These are phyloP conservation scores for Aspergillus calidoustus DNA, from an alignment of 2,329 filamentous ascomycete genomes.

Conservation along the genomic window DNA sequence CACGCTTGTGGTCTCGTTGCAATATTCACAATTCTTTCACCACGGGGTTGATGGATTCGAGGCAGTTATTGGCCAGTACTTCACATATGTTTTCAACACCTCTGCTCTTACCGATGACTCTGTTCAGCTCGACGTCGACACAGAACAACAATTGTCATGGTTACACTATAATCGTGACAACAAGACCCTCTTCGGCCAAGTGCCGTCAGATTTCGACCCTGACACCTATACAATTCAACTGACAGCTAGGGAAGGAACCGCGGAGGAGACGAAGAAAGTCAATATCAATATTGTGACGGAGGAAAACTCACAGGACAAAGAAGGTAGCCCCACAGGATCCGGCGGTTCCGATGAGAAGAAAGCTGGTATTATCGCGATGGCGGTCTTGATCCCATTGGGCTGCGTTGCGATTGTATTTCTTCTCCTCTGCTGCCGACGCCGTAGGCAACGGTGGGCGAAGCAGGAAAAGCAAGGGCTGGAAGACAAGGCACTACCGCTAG, in stretches of 20 bases:
- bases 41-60: constrained; percentile 51
- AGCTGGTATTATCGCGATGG: constrained; percentile 43
- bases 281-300: constrained; percentile 42
- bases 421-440: constrained; percentile 42
- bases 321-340: constrained; percentile 26
- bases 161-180: constrained; percentile 54
- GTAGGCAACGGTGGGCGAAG: constrained; percentile 31
- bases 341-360: constrained; percentile 32
- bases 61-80: constrained; percentile 54
- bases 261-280: constrained; percentile 50
- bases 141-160: constrained; percentile 52
- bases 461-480: constrained; percentile 28
- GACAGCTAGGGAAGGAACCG: constrained; percentile 46
- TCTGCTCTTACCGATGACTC: constrained; percentile 47
- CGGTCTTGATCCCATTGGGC: constrained; percentile 41
- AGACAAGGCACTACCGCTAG: constrained; percentile 29
- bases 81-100: constrained; percentile 54
- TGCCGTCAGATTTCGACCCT: constrained; percentile 48
- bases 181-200: constrained; percentile 53
- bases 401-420: constrained; percentile 34
- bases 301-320: constrained; percentile 21
- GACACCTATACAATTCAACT: constrained; percentile 49
- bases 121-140: constrained; percentile 49
- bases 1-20: constrained; percentile 58
- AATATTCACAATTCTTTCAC: constrained; percentile 50